Conservation (phyloP, 176 grass and related monocot species). For the Bonia amplexicaulis region DNA sequence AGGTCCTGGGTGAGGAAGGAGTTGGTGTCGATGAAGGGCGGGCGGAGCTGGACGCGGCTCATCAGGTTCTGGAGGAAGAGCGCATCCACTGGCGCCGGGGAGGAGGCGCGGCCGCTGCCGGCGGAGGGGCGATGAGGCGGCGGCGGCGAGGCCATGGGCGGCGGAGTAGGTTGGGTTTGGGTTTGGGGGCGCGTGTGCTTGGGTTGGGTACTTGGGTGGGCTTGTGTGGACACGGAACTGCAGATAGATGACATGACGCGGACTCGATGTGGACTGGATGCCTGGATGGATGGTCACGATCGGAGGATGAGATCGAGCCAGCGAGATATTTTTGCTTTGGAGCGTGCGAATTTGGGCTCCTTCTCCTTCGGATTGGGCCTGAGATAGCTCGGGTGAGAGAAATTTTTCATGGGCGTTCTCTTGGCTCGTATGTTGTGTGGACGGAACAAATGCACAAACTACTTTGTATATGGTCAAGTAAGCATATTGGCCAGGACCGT, state of each 20-base stretch:
- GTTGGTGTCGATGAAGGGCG: slow-evolving; percentile 92
- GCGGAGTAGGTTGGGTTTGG: slow-evolving; percentile 47
- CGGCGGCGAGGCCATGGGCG: slow-evolving; percentile 45
- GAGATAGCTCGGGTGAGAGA: not conserved
- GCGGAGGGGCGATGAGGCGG: not conserved
- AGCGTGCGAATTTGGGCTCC: not conserved
- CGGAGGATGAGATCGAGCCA: not conserved
- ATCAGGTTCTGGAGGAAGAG: slow-evolving; percentile 84
- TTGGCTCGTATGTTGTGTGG: not conserved
- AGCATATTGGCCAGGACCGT: not conserved
- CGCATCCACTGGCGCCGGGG: slow-evolving; percentile 53
- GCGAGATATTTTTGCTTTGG: slow-evolving; percentile 26
- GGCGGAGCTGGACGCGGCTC: slow-evolving; percentile 85
- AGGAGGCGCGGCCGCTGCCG: not conserved
- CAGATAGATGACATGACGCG: not conserved
- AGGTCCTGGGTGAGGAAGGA: slow-evolving; percentile 86
- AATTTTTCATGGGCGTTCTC: not conserved
- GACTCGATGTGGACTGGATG: not conserved
- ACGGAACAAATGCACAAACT: not conserved
- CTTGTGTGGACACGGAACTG: not conserved
- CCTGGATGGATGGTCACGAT: not conserved
- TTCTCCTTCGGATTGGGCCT: not conserved
- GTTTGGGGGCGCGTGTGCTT: slow-evolving; percentile 3
- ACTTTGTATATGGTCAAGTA: not conserved
- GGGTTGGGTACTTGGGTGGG: not conserved